phyloP scores from a whole-genome alignment of 176 grass and related monocot genomes.

The Puya raimondii region DNA sequence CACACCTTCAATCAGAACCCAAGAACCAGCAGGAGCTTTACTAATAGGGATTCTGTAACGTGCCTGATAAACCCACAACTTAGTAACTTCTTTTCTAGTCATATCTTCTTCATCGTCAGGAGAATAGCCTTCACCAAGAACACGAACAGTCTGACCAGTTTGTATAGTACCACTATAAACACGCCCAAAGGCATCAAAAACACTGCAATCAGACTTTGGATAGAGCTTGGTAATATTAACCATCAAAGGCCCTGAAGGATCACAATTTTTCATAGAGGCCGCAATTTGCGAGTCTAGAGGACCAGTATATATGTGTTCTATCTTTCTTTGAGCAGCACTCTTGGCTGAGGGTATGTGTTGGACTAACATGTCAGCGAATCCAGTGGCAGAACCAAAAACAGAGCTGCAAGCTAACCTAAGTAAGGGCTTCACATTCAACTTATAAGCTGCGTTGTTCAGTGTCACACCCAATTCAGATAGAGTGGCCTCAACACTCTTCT shows the following conservation, averaged over 20 bases:
- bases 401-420: conserved; percentile 90
- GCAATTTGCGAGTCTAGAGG: conserved; percentile 64
- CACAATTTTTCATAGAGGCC: conserved; percentile 80
- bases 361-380: conserved; percentile 93
- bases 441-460: conserved; percentile 86
- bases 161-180: conserved; percentile 94
- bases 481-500: conserved; percentile 61
- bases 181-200: conserved; percentile 98
- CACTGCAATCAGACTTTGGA: conserved; percentile 85
- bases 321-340: conserved; percentile 73
- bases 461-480: conserved; percentile 81
- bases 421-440: conserved; percentile 87
- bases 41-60: conserved; percentile 84
- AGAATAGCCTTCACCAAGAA: conserved; percentile 96
- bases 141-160: conserved; percentile 80
- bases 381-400: conserved; percentile 84
- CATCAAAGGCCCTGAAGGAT: conserved; percentile 74
- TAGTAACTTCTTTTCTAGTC: conserved; percentile 97
- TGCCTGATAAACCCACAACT: conserved; percentile 98
- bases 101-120: conserved; percentile 99
- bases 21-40: conserved; percentile 86
- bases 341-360: conserved; percentile 85
- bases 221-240: conserved; percentile 92
- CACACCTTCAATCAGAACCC: conserved; percentile 98
- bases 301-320: conserved; percentile 86